Base-by-base conservation (phyloP, 2,329 filamentous ascomycete genomes). In the Penicillium sp. region DNA sequence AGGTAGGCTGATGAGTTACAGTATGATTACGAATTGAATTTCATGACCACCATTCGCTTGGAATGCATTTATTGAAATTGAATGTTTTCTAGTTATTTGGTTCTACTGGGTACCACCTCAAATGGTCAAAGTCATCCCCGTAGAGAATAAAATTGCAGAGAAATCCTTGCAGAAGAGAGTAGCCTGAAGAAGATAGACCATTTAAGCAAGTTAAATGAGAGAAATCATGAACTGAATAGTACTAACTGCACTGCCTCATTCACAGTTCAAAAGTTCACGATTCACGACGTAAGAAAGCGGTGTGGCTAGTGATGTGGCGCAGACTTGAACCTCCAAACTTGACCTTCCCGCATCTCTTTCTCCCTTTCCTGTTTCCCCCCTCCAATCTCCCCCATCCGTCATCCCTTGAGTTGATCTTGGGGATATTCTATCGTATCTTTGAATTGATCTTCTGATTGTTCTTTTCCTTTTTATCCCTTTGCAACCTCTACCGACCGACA, bases 321-420 rank as follows among this genome's bases (percentile, higher is more conserved):
- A 59, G 59, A 51, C 55, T 61, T 41, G 57, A 61, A 58, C 37
- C 63, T 62, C 58, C 58, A 55, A 61, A 63, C 59, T 59, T 64
- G 61, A 58, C 57, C 61, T 59, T 63, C 63, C 63, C 57, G 60
- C 58, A 64, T 55, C 62, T 57, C 62, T 62, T 61, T 61, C 59
- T 59, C 60, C 59, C 60, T 63, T 59, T 58, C 63, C 55, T 55
- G 53, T 55, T 40, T 62, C 58, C 56, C 53, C 51, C 54, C 57
- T 42, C 58, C 51, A 35, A 53, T 6, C 42, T 45, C 52, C 35
- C 51, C 59, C 47, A 54, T 48, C 58, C 53, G 53, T 61, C 60
- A 60, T 64, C 54, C 54, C 59, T 61, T 55, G 62, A 60, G 56
- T 59, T 41, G 50, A 55, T 61, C 50, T 49, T 55, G 54, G 63